phyloP scores from a whole-genome alignment of 2,329 filamentous ascomycete species.

The Apiospora aurea region DNA sequence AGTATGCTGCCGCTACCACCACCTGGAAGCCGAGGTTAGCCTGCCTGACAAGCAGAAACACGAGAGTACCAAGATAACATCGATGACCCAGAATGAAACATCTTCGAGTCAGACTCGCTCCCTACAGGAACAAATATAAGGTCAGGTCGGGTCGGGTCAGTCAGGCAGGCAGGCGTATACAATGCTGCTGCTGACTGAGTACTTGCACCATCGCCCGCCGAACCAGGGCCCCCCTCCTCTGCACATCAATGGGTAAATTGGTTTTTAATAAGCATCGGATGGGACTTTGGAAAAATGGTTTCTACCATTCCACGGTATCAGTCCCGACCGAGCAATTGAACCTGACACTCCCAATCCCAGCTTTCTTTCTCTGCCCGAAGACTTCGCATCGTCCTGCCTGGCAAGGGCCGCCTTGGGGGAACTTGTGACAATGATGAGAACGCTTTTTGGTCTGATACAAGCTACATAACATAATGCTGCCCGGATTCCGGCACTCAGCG shows the following conservation, averaged over 20 bases:
- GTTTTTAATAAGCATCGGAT: conserved; percentile 7
- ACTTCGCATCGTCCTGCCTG: background rate
- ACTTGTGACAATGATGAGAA: conserved; percentile 15
- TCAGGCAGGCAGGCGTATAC: background rate
- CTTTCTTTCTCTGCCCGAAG: background rate
- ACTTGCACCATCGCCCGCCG: background rate
- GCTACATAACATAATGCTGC: background rate
- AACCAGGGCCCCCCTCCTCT: background rate
- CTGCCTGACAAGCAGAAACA: background rate
- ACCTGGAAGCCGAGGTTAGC: background rate
- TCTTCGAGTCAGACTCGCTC: background rate
- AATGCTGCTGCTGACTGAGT: background rate
- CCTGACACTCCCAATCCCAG: background rate
- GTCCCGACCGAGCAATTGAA: background rate
- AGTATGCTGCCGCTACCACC: background rate
- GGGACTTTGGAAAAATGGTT: background rate
- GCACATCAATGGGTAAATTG: conserved; percentile 13
- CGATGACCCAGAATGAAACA: conserved; percentile 3
- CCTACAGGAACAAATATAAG: conserved; percentile 6
- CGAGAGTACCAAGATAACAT: conserved; percentile 16
- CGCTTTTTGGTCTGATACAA: background rate
- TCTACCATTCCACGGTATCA: background rate
- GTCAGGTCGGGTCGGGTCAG: background rate
- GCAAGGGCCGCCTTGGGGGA: background rate
- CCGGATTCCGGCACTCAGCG: background rate